Evolutionary conservation across 2,329 filamentous ascomycete species (phyloP).

Genomic region (Aspergillus fructus): DNA sequence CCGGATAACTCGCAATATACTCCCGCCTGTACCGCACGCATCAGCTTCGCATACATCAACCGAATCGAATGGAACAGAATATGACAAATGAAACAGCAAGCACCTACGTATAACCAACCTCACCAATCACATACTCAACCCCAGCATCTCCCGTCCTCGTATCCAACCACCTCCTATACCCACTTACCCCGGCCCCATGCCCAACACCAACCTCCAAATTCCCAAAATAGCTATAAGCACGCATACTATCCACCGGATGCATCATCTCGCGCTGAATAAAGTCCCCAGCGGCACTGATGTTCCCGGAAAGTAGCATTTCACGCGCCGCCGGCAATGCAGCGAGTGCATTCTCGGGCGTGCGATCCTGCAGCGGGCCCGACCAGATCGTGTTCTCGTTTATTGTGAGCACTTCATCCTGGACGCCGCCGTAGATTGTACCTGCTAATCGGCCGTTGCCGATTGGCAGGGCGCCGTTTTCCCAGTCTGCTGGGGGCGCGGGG

Average conservation of each 20-base stretch:
- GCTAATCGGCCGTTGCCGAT: slow-evolving; percentile 22
- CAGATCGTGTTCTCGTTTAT: slow-evolving; percentile 24
- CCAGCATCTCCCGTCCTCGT: neutral
- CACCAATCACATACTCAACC: slow-evolving; percentile 7
- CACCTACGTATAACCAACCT: slow-evolving; percentile 8
- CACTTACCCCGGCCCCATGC: neutral
- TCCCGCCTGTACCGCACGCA: slow-evolving; percentile 6
- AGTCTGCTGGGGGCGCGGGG: neutral
- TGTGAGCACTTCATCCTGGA: slow-evolving; percentile 12
- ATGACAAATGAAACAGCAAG: neutral
- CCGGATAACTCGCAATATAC: slow-evolving; percentile 15
- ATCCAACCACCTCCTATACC: slow-evolving; percentile 15
- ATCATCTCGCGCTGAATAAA: slow-evolving; percentile 8
- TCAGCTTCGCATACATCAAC: too few species aligned
- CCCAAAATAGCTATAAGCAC: slow-evolving; percentile 14
- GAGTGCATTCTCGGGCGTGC: slow-evolving; percentile 11
- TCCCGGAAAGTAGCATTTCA: slow-evolving; percentile 6
- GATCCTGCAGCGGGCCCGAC: slow-evolving; percentile 19
- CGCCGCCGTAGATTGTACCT: slow-evolving; percentile 17
- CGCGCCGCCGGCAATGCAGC: neutral
- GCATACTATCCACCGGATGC: slow-evolving; percentile 4
- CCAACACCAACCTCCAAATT: slow-evolving; percentile 11
- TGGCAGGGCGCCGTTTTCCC: slow-evolving; percentile 6
- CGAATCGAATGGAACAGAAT: too few species aligned
- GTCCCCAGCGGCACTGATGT: slow-evolving; percentile 8